Conservation (phyloP, 108 stramenopile species). For the Cyclotella baltica region DNA sequence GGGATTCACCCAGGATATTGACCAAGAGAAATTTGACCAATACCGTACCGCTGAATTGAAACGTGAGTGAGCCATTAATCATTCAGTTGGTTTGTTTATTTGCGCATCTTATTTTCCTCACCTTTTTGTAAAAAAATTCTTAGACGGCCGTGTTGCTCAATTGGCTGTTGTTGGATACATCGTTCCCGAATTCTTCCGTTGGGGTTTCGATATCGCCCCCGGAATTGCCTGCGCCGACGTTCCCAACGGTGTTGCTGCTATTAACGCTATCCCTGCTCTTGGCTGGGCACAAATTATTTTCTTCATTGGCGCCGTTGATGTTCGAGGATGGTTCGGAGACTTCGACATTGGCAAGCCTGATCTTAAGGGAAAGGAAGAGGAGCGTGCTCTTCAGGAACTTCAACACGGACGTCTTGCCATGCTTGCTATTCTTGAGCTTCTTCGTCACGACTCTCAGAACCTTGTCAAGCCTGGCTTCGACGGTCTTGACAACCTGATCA, state of each 20-base stretch:
- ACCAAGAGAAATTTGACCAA: slow-evolving; percentile 68
- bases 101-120: neutral
- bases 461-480: slow-evolving; percentile 33
- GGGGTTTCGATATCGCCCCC: slow-evolving; percentile 62
- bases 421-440: slow-evolving; percentile 37
- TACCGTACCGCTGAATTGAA: slow-evolving; percentile 79
- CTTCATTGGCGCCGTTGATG: slow-evolving; percentile 82
- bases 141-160: slow-evolving; percentile 69
- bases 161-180: slow-evolving; percentile 78
- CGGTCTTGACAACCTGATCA: slow-evolving; percentile 43
- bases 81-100: neutral
- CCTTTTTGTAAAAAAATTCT: neutral
- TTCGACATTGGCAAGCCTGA: slow-evolving; percentile 65
- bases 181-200: slow-evolving; percentile 62
- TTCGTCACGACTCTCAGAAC: slow-evolving; percentile 43
- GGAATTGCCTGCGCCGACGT: slow-evolving; percentile 77
- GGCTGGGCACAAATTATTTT: slow-evolving; percentile 85
- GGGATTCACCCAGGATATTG: slow-evolving; percentile 58
- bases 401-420: slow-evolving; percentile 40
- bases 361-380: slow-evolving; percentile 40
- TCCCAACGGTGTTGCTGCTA: slow-evolving; percentile 56
- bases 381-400: slow-evolving; percentile 44
- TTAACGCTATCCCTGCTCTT: slow-evolving; percentile 66
- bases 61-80: slow-evolving; percentile 24
- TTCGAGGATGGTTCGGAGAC: slow-evolving; percentile 63